phyloP scores from a whole-genome alignment of 495 filamentous ascomycete genomes.

The Haplographium delicatum region DNA sequence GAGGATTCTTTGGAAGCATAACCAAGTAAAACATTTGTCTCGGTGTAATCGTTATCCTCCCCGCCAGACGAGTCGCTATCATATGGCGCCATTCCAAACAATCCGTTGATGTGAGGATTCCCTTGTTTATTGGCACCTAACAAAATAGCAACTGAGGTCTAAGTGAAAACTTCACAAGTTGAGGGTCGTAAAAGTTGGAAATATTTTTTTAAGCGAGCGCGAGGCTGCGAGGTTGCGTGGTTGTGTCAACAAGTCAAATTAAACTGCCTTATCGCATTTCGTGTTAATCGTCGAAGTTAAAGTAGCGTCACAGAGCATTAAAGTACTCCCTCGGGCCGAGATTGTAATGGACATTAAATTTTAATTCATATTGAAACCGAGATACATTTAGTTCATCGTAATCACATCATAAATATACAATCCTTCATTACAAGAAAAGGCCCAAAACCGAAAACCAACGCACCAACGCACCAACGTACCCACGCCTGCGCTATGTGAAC shows the following conservation, averaged over 20 bases:
- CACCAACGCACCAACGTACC: neutral
- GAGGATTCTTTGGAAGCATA: conserved; percentile 79
- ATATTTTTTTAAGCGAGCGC: conserved; percentile 14
- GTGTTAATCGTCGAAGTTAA: no score
- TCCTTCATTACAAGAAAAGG: no score
- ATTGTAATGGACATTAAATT: no score
- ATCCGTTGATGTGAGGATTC: neutral
- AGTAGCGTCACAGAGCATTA: no score
- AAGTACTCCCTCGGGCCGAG: no score
- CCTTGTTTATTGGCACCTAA: neutral
- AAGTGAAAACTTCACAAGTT: neutral
- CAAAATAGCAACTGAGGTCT: neutral
- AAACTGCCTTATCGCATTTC: no score
- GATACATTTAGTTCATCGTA: no score
- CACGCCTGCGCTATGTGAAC: conserved; percentile 13
- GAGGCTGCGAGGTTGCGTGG: no score
- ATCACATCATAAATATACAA: no score
- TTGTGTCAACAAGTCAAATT: no score
- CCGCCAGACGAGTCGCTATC: conserved; percentile 78
- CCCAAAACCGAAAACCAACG: neutral
- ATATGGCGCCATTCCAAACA: conserved; percentile 62
- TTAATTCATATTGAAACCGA: neutral
- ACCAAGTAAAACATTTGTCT: conserved; percentile 86
- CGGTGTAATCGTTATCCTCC: conserved; percentile 67
- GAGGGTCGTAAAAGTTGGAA: neutral